A percentile compares a stretch with the other conserved stretches of the same genome.
phyloP scores from a whole-genome alignment of 805 yeast species.

The Ogataea wickerhamii region DNA sequence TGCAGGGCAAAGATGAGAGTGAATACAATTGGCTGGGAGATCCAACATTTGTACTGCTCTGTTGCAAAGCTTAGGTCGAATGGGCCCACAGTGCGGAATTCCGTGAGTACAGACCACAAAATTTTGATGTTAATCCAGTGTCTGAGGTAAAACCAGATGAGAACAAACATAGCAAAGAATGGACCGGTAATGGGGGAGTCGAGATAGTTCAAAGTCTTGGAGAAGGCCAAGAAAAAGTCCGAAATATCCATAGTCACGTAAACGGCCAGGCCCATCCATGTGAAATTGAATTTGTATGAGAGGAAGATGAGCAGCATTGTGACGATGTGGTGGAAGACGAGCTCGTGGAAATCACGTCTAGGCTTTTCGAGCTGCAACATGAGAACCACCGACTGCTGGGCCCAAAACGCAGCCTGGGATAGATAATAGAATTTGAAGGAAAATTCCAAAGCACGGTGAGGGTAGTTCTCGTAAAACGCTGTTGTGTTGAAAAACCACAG shows the following conservation, averaged over 20 bases:
- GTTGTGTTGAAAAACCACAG: slow-evolving; percentile 87
- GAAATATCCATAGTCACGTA: slow-evolving; percentile 96
- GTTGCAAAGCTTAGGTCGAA: slow-evolving; percentile 78
- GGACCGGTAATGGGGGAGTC: slow-evolving; percentile 62
- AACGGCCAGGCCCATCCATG: slow-evolving; percentile 90
- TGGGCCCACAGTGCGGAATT: slow-evolving; percentile 81
- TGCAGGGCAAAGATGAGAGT: slow-evolving; percentile 74
- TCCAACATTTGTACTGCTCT: slow-evolving; percentile 95
- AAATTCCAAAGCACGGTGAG: slow-evolving; percentile 71
- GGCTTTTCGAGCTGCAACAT: slow-evolving; percentile 88
- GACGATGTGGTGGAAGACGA: slow-evolving; percentile 88
- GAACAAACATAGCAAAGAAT: slow-evolving; percentile 64
- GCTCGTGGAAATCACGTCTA: slow-evolving; percentile 87
- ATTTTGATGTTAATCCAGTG: slow-evolving; percentile 80
- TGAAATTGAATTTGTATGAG: slow-evolving; percentile 91
- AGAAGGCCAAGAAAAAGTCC: slow-evolving; percentile 79
- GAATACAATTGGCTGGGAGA: slow-evolving; percentile 88
- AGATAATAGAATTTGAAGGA: slow-evolving; percentile 79
- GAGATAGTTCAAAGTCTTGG: slow-evolving; percentile 85
- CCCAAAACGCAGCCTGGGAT: slow-evolving; percentile 96
- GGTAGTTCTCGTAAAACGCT: slow-evolving; percentile 75
- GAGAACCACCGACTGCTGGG: slow-evolving; percentile 86
- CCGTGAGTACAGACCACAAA: slow-evolving; percentile 81
- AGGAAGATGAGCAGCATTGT: slow-evolving; percentile 83
- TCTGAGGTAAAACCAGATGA: slow-evolving; percentile 82